Percentiles rank a stretch among this genome's conserved stretches.
phyloP scores from a whole-genome alignment of 495 filamentous ascomycete genomes.

The Gamarada debralockiae region DNA sequence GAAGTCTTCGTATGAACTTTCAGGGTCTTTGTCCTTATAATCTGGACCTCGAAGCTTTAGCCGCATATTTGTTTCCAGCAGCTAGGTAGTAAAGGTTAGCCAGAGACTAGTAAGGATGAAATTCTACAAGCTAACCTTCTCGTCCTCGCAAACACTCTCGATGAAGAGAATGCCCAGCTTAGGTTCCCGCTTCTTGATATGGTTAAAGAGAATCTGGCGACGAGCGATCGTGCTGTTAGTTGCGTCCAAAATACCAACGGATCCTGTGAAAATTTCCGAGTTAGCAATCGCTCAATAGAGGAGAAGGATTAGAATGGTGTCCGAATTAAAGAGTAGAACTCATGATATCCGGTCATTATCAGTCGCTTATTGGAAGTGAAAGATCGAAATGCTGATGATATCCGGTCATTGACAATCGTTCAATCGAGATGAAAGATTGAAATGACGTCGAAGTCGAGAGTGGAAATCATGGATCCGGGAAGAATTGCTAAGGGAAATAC shows the following conservation, averaged over 20 bases:
- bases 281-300: too few relatives aligned
- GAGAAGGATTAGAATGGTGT: too few relatives aligned
- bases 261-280: constrained; percentile 37
- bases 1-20: constrained; percentile 81
- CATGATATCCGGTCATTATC: too few relatives aligned
- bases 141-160: constrained; percentile 87
- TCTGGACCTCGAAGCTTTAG: constrained; percentile 96
- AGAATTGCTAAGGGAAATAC: too few relatives aligned
- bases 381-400: too few relatives aligned
- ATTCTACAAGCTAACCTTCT: constrained; percentile 48
- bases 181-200: constrained; percentile 78
- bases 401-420: too few relatives aligned
- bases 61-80: constrained; percentile 96
- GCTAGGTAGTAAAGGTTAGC: constrained; percentile 25
- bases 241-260: constrained; percentile 96
- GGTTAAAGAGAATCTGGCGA: constrained; percentile 75
- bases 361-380: too few relatives aligned
- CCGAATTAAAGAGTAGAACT: too few relatives aligned
- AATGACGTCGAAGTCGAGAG: too few relatives aligned
- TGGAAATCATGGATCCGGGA: too few relatives aligned
- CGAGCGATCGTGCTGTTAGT: constrained; percentile 93
- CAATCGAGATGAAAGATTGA: too few relatives aligned
- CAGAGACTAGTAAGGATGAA: not conserved
- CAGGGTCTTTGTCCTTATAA: constrained; percentile 89
- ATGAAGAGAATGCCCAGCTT: constrained; percentile 88